These are phyloP conservation scores for Chaetomiaceae sp. DNA, from an alignment of 2,329 filamentous ascomycete genomes.

Conservation along the genomic window DNA sequence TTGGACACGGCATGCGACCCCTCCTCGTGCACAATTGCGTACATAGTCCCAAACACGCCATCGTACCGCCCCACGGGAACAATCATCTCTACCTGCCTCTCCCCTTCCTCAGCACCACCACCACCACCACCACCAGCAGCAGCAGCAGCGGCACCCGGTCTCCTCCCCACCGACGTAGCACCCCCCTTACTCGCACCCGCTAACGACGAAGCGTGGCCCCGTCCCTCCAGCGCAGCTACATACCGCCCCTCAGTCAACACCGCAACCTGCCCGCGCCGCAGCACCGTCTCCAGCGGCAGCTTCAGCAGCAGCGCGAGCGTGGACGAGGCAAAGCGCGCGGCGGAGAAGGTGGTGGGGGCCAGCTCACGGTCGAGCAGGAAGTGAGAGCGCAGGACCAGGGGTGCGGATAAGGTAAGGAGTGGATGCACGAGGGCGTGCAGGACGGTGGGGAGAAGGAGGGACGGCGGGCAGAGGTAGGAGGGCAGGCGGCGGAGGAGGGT, in stretches of 20 bases:
- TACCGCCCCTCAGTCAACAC: constrained; percentile 55
- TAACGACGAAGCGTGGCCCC: too few relatives aligned
- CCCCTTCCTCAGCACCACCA: too few relatives aligned
- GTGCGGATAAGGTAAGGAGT: constrained; percentile 72
- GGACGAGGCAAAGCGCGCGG: constrained; percentile 76
- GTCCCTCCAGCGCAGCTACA: constrained; percentile 43
- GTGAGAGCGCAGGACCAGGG: constrained; percentile 78
- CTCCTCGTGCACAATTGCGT: constrained; percentile 77
- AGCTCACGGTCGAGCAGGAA: constrained; percentile 75
- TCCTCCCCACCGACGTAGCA: constrained; percentile 11
- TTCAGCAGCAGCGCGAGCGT: constrained; percentile 77
- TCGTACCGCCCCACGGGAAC: constrained; percentile 74
- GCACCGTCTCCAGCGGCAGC: constrained; percentile 84
- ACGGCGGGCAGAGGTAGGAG: constrained; percentile 63
- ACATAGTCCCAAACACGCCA: constrained; percentile 89
- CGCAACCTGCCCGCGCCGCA: constrained; percentile 79
- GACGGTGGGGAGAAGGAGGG: constrained; percentile 74
- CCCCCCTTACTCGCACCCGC: background rate
- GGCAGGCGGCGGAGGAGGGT: constrained; percentile 72
- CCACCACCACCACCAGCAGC: too few relatives aligned
- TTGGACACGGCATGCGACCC: constrained; percentile 50
- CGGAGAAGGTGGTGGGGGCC: constrained; percentile 73
- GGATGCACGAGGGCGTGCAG: constrained; percentile 81
- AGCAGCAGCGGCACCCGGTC: constrained; percentile 24
- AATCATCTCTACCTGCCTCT: constrained; percentile 66